phyloP scores from a whole-genome alignment of 2,329 filamentous ascomycete genomes.

The Colletotrichum karsti region DNA sequence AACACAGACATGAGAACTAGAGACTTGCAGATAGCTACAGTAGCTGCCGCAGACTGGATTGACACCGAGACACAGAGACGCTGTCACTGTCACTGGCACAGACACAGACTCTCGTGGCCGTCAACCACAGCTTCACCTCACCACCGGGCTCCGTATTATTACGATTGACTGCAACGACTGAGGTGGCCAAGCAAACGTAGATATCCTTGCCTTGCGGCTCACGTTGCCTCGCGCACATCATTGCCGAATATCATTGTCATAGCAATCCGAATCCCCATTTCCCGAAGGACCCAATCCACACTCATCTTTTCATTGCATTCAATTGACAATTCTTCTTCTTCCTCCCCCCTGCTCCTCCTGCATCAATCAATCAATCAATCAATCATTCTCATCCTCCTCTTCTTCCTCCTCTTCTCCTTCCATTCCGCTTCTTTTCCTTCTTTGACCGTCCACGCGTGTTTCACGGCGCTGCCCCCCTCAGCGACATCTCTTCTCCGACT shows the following conservation, averaged over 20 bases:
- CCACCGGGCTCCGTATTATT: too few species aligned
- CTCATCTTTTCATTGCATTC: neutral
- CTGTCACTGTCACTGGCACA: neutral
- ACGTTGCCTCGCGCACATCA: neutral
- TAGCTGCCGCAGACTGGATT: neutral
- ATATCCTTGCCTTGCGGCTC: too few species aligned
- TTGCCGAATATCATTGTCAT: neutral
- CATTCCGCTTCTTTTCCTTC: slow-evolving; percentile 19
- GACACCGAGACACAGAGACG: neutral
- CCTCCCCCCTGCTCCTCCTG: neutral
- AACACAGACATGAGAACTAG: neutral
- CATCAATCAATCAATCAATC: neutral
- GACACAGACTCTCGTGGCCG: neutral
- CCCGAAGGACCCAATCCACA: neutral
- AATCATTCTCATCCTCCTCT: neutral
- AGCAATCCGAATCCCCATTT: neutral
- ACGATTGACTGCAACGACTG: too few species aligned
- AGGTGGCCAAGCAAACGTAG: too few species aligned
- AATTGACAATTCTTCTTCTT: neutral
- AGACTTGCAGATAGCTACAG: neutral
- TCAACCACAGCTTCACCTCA: too few species aligned
- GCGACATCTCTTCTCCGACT: slow-evolving; percentile 14
- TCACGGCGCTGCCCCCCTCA: neutral
- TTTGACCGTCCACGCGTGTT: slow-evolving; percentile 2
- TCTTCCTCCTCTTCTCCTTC: neutral